phyloP scores from a whole-genome alignment of 805 yeast genomes.

The Lipomyces japonicus region DNA sequence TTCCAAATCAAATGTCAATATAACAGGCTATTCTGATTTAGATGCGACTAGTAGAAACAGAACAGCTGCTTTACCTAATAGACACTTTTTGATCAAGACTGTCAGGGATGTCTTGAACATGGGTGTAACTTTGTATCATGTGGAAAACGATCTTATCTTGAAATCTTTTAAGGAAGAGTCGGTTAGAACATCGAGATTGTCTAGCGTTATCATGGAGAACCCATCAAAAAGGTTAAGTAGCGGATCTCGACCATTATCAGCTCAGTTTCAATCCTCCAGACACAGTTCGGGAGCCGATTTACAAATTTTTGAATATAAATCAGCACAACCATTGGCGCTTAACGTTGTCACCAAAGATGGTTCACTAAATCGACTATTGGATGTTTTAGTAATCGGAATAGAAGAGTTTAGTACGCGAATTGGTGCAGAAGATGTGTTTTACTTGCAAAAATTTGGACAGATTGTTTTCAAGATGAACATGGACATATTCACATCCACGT shows the following conservation, averaged over 20 bases:
- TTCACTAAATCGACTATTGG: slow-evolving; percentile 69
- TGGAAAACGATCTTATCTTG: slow-evolving; percentile 55
- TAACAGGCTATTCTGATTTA: slow-evolving; percentile 49
- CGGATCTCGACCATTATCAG: slow-evolving; percentile 37
- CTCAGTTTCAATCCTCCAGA: slow-evolving; percentile 24
- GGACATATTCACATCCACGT: slow-evolving; percentile 60
- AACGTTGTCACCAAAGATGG: slow-evolving; percentile 63
- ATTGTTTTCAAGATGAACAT: slow-evolving; percentile 54
- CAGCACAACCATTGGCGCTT: slow-evolving; percentile 28
- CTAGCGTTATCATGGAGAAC: slow-evolving; percentile 47
- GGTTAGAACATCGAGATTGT: slow-evolving; percentile 41
- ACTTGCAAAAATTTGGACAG: slow-evolving; percentile 8
- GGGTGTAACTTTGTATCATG: slow-evolving; percentile 54
- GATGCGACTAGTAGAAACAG: slow-evolving; percentile 43
- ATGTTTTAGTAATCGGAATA: slow-evolving; percentile 69
- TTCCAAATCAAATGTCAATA: slow-evolving; percentile 27
- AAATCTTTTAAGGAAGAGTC: slow-evolving; percentile 48
- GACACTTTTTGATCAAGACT: slow-evolving; percentile 52
- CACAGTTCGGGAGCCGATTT: slow-evolving; percentile 7
- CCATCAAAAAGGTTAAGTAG: slow-evolving; percentile 44
- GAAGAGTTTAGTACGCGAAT: slow-evolving; percentile 49
- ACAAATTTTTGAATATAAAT: slow-evolving; percentile 12
- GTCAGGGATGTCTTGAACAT: slow-evolving; percentile 63
- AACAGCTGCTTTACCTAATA: slow-evolving; percentile 32
- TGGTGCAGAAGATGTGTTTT: slow-evolving; percentile 22